phyloP scores from a whole-genome alignment of 108 stramenopile species.

The Skeletonema tropicum region DNA sequence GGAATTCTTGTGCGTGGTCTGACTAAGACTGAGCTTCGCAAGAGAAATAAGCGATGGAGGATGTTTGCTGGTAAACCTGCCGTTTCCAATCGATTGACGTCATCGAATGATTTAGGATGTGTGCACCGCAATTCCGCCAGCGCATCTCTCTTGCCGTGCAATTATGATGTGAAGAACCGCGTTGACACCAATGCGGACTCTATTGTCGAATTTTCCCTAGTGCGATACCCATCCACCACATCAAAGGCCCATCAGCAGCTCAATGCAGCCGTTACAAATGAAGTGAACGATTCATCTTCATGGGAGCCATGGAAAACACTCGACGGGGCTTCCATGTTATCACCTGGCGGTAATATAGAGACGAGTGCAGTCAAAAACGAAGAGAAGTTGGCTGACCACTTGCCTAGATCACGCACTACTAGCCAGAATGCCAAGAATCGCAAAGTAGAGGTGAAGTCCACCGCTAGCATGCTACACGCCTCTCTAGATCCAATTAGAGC shows the following conservation, averaged over 20 bases:
- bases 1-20: constrained; percentile 54
- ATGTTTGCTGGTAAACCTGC: constrained; percentile 1
- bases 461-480: constrained; percentile 36
- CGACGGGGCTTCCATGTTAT: constrained; percentile 11
- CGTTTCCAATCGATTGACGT: neutral
- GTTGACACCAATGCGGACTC: neutral
- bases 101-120: constrained; percentile 11
- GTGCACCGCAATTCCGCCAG: constrained; percentile 24
- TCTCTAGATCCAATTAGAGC: constrained; percentile 13
- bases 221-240: constrained; percentile 40
- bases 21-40: constrained; percentile 30
- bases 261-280: constrained; percentile 2
- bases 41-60: constrained; percentile 14
- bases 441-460: constrained; percentile 37
- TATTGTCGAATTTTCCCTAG: constrained; percentile 46
- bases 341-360: neutral
- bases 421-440: constrained; percentile 39
- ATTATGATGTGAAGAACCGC: constrained; percentile 5
- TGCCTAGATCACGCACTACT: constrained; percentile 42
- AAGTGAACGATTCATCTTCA: neutral
- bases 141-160: constrained; percentile 24
- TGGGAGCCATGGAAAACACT: constrained; percentile 41
- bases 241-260: constrained; percentile 4
- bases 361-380: neutral
- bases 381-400: constrained; percentile 16